These are phyloP conservation scores for Fomitopsis betulina DNA, from an alignment of 1,284 basidiomycete species.

Conservation along the genomic window DNA sequence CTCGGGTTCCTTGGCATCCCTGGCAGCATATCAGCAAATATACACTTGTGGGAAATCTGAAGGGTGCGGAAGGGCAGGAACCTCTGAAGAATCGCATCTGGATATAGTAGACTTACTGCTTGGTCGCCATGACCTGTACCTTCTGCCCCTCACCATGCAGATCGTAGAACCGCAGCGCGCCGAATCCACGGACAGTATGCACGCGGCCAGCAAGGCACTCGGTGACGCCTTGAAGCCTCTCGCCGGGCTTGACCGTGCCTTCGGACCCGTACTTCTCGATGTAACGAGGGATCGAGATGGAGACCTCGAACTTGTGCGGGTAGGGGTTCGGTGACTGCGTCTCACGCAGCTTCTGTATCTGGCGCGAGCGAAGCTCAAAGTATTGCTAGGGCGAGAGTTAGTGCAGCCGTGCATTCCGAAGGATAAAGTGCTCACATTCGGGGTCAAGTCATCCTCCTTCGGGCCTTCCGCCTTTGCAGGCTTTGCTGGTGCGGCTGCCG, in stretches of 20 bases:
- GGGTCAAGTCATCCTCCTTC: constrained; percentile 76
- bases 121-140: constrained; percentile 93
- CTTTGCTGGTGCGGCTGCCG: constrained; percentile 40
- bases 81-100: background rate
- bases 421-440: constrained; percentile 56
- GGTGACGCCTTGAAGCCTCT: constrained; percentile 45
- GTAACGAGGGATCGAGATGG: constrained; percentile 75
- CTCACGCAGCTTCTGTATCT: constrained; percentile 84
- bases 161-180: constrained; percentile 91
- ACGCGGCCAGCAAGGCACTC: constrained; percentile 86
- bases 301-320: constrained; percentile 98
- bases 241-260: constrained; percentile 62
- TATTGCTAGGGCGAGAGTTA: constrained; percentile 68
- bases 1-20: constrained; percentile 68
- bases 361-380: constrained; percentile 88
- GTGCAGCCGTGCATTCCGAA: background rate
- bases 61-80: no score
- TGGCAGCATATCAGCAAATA: constrained; percentile 22
- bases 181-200: constrained; percentile 83
- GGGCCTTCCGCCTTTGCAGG: constrained; percentile 35
- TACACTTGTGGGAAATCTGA: no score
- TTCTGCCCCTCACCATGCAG: constrained; percentile 90
- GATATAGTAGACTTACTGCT: constrained; percentile 57
- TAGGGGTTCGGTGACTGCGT: constrained; percentile 91
- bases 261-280: constrained; percentile 75